phyloP scores from a whole-genome alignment of 371 early-diverging fungal genomes.

The Mucor plumbeus region DNA sequence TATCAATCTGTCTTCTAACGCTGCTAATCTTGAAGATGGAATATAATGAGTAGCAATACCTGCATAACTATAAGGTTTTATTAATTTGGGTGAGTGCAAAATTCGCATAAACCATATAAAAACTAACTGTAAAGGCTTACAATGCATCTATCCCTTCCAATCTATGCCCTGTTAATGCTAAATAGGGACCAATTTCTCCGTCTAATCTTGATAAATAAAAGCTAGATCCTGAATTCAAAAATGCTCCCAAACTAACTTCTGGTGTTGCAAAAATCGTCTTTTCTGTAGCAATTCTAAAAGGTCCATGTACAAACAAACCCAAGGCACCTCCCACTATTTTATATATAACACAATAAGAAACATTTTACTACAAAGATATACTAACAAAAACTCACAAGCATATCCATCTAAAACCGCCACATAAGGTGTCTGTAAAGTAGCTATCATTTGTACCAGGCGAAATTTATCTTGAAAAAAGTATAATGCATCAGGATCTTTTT shows the following conservation, averaged over 20 bases:
- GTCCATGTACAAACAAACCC: constrained; percentile 93
- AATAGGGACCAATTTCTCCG: constrained; percentile 89
- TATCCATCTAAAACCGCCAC: constrained; percentile 75
- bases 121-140: constrained; percentile 50
- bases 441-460: constrained; percentile 87
- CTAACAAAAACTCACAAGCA: constrained; percentile 9
- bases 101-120: too few relatives aligned
- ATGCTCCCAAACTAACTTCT: constrained; percentile 91
- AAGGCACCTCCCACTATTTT: constrained; percentile 93
- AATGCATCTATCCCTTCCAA: constrained; percentile 87
- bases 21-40: constrained; percentile 81
- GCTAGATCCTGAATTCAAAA: constrained; percentile 94
- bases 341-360: too few relatives aligned
- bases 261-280: constrained; percentile 93
- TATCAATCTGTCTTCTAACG: constrained; percentile 81
- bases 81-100: not conserved
- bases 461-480: constrained; percentile 93
- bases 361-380: too few relatives aligned
- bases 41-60: constrained; percentile 98
- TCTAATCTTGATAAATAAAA: constrained; percentile 94
- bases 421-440: constrained; percentile 84
- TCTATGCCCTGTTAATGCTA: constrained; percentile 90
- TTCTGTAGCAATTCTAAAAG: constrained; percentile 86
- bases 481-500: constrained; percentile 66
- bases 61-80: constrained; percentile 58